These are phyloP conservation scores for Saccharomycopsis selenospora DNA, from an alignment of 805 yeast genomes.

Conservation along the genomic window DNA sequence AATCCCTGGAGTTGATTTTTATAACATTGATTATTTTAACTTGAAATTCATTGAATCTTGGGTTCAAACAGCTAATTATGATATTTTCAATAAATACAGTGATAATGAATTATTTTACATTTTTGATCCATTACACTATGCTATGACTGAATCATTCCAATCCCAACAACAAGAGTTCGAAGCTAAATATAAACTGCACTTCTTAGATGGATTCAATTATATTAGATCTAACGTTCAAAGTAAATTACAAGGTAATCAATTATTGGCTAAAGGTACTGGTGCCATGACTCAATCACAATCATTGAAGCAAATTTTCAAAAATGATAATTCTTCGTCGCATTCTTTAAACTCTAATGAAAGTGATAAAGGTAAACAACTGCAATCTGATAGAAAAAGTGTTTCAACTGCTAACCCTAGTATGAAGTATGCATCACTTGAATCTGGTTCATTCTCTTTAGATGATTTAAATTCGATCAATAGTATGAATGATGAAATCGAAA, in stretches of 20 bases:
- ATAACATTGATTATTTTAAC: constrained; percentile 38
- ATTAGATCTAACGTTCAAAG: constrained; percentile 18
- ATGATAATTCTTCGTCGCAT: neutral
- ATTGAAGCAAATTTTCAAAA: neutral
- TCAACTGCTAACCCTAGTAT: neutral
- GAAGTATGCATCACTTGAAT: constrained; percentile 14
- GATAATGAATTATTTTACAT: constrained; percentile 66
- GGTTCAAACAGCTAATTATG: constrained; percentile 47
- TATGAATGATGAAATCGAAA: constrained; percentile 21
- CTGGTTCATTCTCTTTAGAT: constrained; percentile 20
- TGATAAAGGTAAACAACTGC: neutral
- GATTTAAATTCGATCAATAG: constrained; percentile 17
- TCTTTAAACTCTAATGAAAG: neutral
- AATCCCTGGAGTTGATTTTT: constrained; percentile 26
- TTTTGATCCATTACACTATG: constrained; percentile 41
- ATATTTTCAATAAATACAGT: constrained; percentile 46
- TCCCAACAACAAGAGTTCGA: constrained; percentile 16
- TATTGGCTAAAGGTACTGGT: constrained; percentile 4
- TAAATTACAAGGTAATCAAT: constrained; percentile 7
- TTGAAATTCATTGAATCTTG: constrained; percentile 43
- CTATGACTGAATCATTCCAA: constrained; percentile 13
- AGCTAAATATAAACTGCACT: constrained; percentile 6
- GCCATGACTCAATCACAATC: neutral
- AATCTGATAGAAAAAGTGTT: neutral
- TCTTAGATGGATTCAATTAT: constrained; percentile 18